Evolutionary conservation across 139 green algal genomes (phyloP).

Genomic region (Chlorella sp.): DNA sequence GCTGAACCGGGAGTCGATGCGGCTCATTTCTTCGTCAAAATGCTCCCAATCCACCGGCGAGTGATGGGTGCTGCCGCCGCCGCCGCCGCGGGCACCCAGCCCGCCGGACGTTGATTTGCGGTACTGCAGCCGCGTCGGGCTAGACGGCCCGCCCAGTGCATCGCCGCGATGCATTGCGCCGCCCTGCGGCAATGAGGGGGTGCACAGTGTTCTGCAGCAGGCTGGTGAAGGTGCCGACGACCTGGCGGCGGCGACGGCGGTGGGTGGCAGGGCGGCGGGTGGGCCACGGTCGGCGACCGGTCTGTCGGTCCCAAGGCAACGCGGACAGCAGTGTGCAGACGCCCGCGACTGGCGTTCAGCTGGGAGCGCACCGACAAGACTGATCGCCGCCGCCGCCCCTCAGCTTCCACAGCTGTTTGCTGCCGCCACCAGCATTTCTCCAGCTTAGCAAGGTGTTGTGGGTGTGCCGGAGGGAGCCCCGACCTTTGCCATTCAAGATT

Average conservation of each 20-base stretch:
- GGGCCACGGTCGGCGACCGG: too few relatives aligned
- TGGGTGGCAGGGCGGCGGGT: neutral
- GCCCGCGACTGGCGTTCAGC: too few relatives aligned
- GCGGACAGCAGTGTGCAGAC: too few relatives aligned
- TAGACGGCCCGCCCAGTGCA: neutral
- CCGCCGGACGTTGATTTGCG: neutral
- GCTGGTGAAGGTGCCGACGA: too few relatives aligned
- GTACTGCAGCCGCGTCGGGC: neutral
- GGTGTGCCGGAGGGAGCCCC: too few relatives aligned
- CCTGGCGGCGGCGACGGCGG: neutral
- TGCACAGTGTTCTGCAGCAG: neutral
- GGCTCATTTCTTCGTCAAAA: slow-evolving; percentile 69
- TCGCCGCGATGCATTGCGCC: neutral
- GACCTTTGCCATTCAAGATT: too few relatives aligned
- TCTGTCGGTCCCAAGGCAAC: too few relatives aligned
- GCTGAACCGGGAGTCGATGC: slow-evolving; percentile 47
- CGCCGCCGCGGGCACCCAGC: neutral
- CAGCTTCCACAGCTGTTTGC: too few relatives aligned
- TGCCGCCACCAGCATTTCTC: too few relatives aligned
- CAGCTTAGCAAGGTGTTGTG: too few relatives aligned
- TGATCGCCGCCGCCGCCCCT: too few relatives aligned
- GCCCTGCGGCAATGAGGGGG: neutral
- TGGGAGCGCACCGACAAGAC: too few relatives aligned
- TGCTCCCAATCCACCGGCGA: slow-evolving; percentile 65
- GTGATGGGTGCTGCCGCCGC: neutral